Conservation (phyloP, 805 yeast species). For the Ogataea henricii region DNA sequence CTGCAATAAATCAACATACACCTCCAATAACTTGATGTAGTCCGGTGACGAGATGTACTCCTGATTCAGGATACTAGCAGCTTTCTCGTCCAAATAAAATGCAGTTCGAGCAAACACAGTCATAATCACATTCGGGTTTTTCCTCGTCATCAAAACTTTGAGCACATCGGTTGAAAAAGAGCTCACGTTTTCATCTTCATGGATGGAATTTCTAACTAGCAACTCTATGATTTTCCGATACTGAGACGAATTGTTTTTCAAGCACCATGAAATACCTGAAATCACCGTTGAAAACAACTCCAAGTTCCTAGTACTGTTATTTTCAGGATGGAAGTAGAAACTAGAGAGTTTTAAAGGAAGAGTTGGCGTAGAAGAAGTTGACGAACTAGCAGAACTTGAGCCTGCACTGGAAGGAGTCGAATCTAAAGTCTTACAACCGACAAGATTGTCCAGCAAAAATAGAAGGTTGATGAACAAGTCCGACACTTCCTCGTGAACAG, state of each 20-base stretch:
- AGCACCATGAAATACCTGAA: slow-evolving; percentile 74
- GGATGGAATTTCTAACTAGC: slow-evolving; percentile 74
- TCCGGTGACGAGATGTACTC: slow-evolving; percentile 62
- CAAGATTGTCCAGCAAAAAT: slow-evolving; percentile 58
- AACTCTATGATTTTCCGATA: slow-evolving; percentile 72
- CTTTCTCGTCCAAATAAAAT: slow-evolving; percentile 73
- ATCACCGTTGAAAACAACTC: slow-evolving; percentile 71
- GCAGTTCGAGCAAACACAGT: slow-evolving; percentile 78
- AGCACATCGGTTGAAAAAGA: slow-evolving; percentile 64
- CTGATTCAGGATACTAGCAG: slow-evolving; percentile 53
- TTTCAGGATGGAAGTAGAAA: slow-evolving; percentile 40
- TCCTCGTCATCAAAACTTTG: slow-evolving; percentile 63
- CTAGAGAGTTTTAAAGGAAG: slow-evolving; percentile 42
- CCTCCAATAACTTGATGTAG: slow-evolving; percentile 57
- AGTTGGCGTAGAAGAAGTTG: slow-evolving; percentile 26
- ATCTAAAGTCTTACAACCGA: slow-evolving; percentile 44
- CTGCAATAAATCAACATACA: slow-evolving; percentile 77
- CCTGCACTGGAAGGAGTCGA: slow-evolving; percentile 17
- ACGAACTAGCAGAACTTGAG: slow-evolving; percentile 22
- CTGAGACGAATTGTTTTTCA: slow-evolving; percentile 46
- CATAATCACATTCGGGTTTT: slow-evolving; percentile 68
- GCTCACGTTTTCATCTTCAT: slow-evolving; percentile 62
- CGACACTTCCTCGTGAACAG: slow-evolving; percentile 72
- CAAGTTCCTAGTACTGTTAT: slow-evolving; percentile 38
- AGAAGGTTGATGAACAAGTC: slow-evolving; percentile 55